Evolutionary conservation across 2,329 filamentous ascomycete species (phyloP), one percentile per base, ranked within the genome.

Genomic region (Dactylellina cionopaga): DNA sequence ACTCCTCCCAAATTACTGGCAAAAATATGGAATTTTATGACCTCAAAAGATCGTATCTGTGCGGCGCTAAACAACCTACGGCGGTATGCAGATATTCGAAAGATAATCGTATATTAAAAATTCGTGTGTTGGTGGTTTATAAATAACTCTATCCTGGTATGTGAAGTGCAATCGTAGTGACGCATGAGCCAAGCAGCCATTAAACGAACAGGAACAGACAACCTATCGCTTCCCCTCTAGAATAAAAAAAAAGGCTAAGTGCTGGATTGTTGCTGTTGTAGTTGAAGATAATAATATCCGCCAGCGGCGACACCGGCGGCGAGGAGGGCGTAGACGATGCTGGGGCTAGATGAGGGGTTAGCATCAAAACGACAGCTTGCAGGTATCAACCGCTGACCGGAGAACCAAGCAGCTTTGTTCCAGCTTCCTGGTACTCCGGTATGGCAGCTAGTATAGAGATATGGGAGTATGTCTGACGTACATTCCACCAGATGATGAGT

Each of bases 211-310:
- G 22, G 22, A 46, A 64, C 35, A 31, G 31, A 47, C n/a, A 22
- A 39, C 19, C 11, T 10, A 7, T 39, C 25, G 13, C 41, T 43
- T 37, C n/a, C n/a, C n/a, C n/a, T n/a, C n/a, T n/a, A n/a, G n/a
- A n/a, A n/a, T 15, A 25, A 13, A 44, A 13, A 62, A 39, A 17
- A 15, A 15, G 19, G 58, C 58, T 17, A 64, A 64, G 44, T 59
- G 22, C 41, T 71, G 13, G 39, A 27, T 39, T 73, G 46, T 25
- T 73, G 60, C 46, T 73, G 69, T 31, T 73, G 69, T 62, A 64
- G 19, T 29, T 73, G 59, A 11, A 66, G 19, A 24, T 73, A 73
- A 31, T 66, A 73, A 15, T 73, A 73, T 60, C 52, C 69, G 41
- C 54, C 69, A 13, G 52, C 69, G 54, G 69, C 69, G 10, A 62